Base-by-base conservation (phyloP, 148 eudicot species). In the Vaccinium myrtillus region DNA sequence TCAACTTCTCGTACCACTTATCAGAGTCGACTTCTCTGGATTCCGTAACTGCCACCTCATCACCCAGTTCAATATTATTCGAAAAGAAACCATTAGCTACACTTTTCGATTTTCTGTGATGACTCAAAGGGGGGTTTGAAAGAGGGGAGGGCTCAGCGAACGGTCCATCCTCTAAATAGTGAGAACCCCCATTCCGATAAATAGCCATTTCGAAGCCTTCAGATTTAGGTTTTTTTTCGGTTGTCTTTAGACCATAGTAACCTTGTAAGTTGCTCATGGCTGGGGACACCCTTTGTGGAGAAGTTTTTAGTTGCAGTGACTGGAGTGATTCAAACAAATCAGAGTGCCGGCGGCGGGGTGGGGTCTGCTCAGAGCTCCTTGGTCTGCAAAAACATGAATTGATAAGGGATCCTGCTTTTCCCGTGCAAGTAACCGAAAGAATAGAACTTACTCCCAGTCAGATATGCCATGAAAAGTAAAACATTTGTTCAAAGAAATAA, bases 211-310 rank as follows among this genome's bases (percentile, higher is more conserved):
- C 94, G 84, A 86, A 92, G 83, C 95, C 95, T 89, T 93, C 94
- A 65, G 86, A 78, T 58, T 65, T 82, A 67, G 65, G 65, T 82
- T 79, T 91, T 63, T 70, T 58, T 15, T 86, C 90, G 30, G 79
- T 55, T 69, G 83, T 61, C 56, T 82, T 85, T 79, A 91, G 94
- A 46, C 97, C 95, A 80, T 96, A 94, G 83, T 91, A 96, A 27
- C 95, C 98, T 87, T 90, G 95, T 81, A 94, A 86, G 70, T 81
- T 87, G 87, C 90, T 90, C 99, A 96, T 94, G 84, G 97, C 98
- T 67, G 94, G 94, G 25, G 98, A 94, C 76, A 92, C 91, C 78
- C 87, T 87, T 75, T 43, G 46, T 43, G 95, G 86, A 79, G 97
- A 88, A 53, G 90, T 58, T 23, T 84, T 91, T 18, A 90, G 76